Evolutionary conservation across 352 stramenopile genomes (phyloP), one percentile per base, ranked within the genome.

Genomic region (Peronospora belbahrii): DNA sequence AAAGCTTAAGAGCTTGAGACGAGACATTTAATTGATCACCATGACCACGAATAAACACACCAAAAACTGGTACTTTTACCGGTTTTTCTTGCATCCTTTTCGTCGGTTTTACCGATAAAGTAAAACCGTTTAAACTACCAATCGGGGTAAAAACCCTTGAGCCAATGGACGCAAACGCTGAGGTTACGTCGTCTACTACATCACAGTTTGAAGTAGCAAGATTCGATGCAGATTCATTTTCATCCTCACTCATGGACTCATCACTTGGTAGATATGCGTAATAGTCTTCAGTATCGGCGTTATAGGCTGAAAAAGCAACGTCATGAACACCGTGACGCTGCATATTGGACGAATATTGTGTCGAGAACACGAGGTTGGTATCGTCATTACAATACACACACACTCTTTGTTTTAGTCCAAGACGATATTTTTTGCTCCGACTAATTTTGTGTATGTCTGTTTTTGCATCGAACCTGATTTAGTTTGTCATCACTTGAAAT

Each of bases 261-360:
- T 83, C 74, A 48, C 71, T 87, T 3, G 74, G 71, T 30, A 83
- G 27, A n/a, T 68, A 66, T 13, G 70, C 46, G 46, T 71, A 77
- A 60, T 81, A 86, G 52, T 86, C 74, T 22, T 86, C 74, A 4
- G 55, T 68, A 37, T 44, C 40, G 17, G 39, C 48, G 35, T 14
- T 57, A 18, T 60, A 58, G 31, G 48, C 44, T 24, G 59, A 61
- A 44, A 67, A 61, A 7, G 59, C 46, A n/a, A 67, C 48, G 31
- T 39, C 59, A 32, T 46, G 14, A 9, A 15, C 40, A 22, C 3
- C 27, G 35, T 17, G 28, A 20, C 30, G 44, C 30, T 59, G 45
- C 52, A 60, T 60, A 6, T 58, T 48, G 2, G 2, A 49, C 27
- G 18, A 17, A 17, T 48, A n/a, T 31, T 27, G 18, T 31, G 24